Evolutionary conservation across 768 basidiomycete genomes (phyloP), one percentile per base, ranked within the genome.

Genomic region (Suillus spraguei): DNA sequence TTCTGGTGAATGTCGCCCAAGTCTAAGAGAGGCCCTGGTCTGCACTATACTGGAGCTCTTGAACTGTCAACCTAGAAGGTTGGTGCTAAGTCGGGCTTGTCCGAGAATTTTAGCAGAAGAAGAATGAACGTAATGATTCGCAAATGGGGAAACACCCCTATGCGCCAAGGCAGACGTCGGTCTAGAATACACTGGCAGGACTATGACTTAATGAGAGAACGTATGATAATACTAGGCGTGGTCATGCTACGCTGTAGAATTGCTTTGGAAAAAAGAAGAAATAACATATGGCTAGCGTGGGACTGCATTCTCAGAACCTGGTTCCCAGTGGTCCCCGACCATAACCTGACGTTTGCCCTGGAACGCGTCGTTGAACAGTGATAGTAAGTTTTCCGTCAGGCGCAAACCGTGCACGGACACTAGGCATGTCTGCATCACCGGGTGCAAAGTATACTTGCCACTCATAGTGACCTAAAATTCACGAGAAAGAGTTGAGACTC

Each of bases 361-460:
- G 64, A 17, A 16, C 5, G 46, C 71, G 70, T 59, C 75, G 65
- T 59, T 77, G 74, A 14, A 85, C 82, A 59, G 81, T 78, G 24
- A 87, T 80, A 52, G 76, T 76, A n/a, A 86, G 74, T 39, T 78
- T 79, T 10, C 83, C 83, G 36, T 78, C 76, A 7, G 74, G 71
- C 53, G 79, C 81, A 55, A 86, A 81, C 50, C 77, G 80, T 9
- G 85, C 86, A 36, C 82, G 81, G 33, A 85, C 80, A 14, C 78
- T 76, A 8, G 77, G 67, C 81, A 87, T 82, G 70, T 87, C 83
- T 60, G 84, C 80, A 64, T 88, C 86, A 11, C 78, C 74, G 11
- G 83, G 80, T 38, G 83, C 69, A 64, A 88, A 88, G 20, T 72
- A 75, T 66, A 87, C 82, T 63, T 83, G 79, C 86, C 86, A 88